Evolutionary conservation across 768 basidiomycete species (phyloP).

Genomic region (Suillus tomentosus): DNA sequence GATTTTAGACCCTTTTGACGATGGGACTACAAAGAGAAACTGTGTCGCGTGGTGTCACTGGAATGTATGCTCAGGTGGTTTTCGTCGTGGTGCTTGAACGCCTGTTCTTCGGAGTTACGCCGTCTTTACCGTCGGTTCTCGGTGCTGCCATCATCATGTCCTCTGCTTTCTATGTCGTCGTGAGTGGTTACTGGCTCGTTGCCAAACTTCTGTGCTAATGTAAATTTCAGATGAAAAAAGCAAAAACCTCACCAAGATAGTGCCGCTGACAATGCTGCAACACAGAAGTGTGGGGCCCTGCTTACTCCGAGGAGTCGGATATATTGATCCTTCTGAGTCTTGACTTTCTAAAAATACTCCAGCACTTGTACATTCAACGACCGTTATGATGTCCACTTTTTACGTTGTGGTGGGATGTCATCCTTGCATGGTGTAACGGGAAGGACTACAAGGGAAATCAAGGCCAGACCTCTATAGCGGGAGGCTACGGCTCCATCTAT

Average conservation of each 20-base stretch:
- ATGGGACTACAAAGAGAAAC: conserved; percentile 66
- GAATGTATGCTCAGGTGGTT: conserved; percentile 62
- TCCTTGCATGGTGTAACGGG: no score
- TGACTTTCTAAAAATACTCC: background rate
- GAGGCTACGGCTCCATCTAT: no score
- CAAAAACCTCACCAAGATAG: background rate
- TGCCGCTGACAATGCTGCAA: no score
- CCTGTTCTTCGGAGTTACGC: conserved; percentile 60
- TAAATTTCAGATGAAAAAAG: background rate
- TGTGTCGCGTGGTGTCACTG: conserved; percentile 61
- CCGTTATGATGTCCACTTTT: no score
- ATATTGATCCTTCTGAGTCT: background rate
- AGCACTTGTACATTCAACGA: background rate
- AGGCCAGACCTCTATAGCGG: no score
- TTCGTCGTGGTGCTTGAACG: conserved; percentile 68
- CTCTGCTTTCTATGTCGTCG: conserved; percentile 66
- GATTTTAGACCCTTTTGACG: conserved; percentile 51
- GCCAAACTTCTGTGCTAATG: background rate
- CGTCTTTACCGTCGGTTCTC: conserved; percentile 57
- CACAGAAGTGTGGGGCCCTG: background rate
- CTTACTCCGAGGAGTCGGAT: background rate
- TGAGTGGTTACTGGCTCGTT: conserved; percentile 34
- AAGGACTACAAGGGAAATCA: no score
- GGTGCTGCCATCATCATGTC: conserved; percentile 67
- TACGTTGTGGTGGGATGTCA: no score